A percentile compares a stretch with the other conserved stretches of the same genome.
Conservation (phyloP, 1,284 basidiomycete species). For the Pyrrhoderma noxium region DNA sequence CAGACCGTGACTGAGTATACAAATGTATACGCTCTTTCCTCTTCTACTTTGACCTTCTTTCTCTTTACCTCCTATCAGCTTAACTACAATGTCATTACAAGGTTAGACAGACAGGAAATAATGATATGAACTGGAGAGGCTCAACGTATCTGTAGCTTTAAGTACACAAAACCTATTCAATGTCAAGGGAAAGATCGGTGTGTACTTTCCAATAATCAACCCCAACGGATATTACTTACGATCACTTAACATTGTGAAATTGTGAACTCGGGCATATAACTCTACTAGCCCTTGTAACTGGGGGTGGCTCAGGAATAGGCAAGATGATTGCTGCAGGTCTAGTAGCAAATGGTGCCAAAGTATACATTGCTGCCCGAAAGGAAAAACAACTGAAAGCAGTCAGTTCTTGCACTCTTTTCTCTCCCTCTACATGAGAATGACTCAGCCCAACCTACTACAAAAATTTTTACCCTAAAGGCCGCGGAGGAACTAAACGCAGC, state of each 20-base stretch:
- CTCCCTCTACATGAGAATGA: background rate
- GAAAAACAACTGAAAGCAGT: slow-evolving; percentile 72
- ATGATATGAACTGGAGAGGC: background rate
- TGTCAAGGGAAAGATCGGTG: slow-evolving; percentile 71
- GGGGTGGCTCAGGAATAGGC: slow-evolving; percentile 73
- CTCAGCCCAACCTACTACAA: background rate
- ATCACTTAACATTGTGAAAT: slow-evolving; percentile 8
- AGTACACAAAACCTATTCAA: slow-evolving; percentile 55
- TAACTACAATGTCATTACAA: background rate
- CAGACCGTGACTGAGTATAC: too few species aligned
- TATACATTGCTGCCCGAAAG: slow-evolving; percentile 83
- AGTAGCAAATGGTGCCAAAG: slow-evolving; percentile 75
- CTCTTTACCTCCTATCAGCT: too few species aligned
- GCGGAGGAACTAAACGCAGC: slow-evolving; percentile 50
- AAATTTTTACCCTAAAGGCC: slow-evolving; percentile 35
- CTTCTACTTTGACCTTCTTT: too few species aligned
- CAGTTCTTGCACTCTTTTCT: slow-evolving; percentile 17
- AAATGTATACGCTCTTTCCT: too few species aligned
- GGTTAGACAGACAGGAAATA: background rate
- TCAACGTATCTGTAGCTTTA: slow-evolving; percentile 43
- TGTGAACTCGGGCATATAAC: background rate
- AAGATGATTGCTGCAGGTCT: slow-evolving; percentile 77
- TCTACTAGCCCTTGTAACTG: slow-evolving; percentile 64
- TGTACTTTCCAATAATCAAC: slow-evolving; percentile 19
- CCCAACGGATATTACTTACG: background rate